Conservation (phyloP, 805 yeast species). For the Starmerella cellae region DNA sequence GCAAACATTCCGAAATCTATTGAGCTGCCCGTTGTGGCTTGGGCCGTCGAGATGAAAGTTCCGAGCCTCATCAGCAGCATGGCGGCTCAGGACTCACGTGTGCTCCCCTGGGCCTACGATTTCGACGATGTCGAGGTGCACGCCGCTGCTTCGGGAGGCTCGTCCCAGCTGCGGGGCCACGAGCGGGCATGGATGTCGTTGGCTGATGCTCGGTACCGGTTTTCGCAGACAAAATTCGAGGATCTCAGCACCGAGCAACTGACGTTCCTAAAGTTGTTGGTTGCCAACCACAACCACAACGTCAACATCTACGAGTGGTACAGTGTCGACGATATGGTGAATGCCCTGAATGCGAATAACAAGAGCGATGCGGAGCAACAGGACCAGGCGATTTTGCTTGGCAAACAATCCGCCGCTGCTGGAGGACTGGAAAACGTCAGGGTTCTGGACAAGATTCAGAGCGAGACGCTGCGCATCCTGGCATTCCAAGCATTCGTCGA, state of each 20-base stretch:
- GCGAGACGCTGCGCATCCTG: not conserved
- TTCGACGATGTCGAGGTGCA: constrained; percentile 1
- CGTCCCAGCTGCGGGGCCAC: not conserved
- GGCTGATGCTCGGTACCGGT: constrained; percentile 1
- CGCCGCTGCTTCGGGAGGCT: constrained; percentile 8
- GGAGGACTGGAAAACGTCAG: not conserved
- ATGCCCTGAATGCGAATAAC: not conserved
- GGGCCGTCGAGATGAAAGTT: constrained; percentile 8
- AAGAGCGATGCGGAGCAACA: not conserved
- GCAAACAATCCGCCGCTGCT: not conserved
- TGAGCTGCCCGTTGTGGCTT: constrained; percentile 1
- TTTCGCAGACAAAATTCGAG: constrained; percentile 1
- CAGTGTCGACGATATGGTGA: not conserved
- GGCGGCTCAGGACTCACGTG: not conserved
- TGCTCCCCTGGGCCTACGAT: not conserved
- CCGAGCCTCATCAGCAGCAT: not conserved
- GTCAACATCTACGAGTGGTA: constrained; percentile 2
- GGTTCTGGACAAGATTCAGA: not conserved
- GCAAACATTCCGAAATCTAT: not conserved
- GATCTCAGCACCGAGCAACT: constrained; percentile 2
- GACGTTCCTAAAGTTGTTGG: constrained; percentile 1
- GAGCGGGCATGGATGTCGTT: not conserved
- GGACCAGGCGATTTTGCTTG: not conserved
- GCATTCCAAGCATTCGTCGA: not conserved
- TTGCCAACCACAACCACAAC: not conserved